Evolutionary conservation across 495 filamentous ascomycete genomes (phyloP), one percentile per base, ranked within the genome.

Genomic region (Daldinia decipiens): DNA sequence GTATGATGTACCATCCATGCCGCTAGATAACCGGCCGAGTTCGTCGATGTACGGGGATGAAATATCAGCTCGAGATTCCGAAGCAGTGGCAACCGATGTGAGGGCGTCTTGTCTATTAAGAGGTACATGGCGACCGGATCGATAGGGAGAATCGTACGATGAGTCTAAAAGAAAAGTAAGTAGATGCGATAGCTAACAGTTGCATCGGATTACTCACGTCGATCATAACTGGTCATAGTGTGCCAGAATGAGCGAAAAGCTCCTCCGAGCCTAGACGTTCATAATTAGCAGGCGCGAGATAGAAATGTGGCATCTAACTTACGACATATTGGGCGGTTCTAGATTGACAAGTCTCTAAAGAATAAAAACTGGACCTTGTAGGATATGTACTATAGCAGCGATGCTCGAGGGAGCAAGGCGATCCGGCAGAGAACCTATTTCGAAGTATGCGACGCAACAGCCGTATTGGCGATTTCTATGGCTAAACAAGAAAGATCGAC

Each of bases 171-270:
- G 86, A 80, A 4, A 21, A 45, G 67, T 75, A 47, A 80, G 62
- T 17, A 57, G 13, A 8, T 43, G 11, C 5, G 13, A 61, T 27
- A 51, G 7, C 40, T 9, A 54, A 58, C 12, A 50, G 15, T 15
- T 58, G 1, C 26, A 12, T n/a, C 4, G 15, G 19, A 34, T n/a
- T 38, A 80, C 85, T 77, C 67, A 88, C 86, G 86, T 80, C 86
- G 79, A 78, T 88, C 86, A 79, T 87, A 77, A 69, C 84, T 87
- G 76, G 93, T 97, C 93, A 98, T 95, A 59, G 93, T 91, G 86
- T 98, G 95, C 95, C 95, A 98, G 81, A 97, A 93, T 70, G 91
- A 92, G 72, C 88, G 87, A 80, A 92, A 88, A 79, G 87, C 82
- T 58, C 83, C 83, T 61, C 85, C 84, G 68, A 94, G 50, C 62